Evolutionary conservation across 192 early-diverging fungal species (phyloP), one percentile per base, ranked within the genome.

Genomic region (Coemansia sp.): DNA sequence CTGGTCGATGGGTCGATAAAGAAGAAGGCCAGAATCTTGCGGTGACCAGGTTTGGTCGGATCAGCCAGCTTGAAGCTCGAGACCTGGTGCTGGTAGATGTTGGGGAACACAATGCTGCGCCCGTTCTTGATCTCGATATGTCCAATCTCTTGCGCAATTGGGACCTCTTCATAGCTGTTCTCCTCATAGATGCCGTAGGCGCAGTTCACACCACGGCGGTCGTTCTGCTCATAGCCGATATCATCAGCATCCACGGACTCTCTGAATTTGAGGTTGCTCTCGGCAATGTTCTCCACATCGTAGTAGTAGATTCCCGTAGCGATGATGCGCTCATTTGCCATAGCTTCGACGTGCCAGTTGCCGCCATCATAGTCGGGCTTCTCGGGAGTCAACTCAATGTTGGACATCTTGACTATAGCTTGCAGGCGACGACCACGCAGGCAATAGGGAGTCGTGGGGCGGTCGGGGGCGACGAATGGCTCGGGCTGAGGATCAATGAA

Each of bases 231-330:
- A 8, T 66, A 49, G 57, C 38, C 9, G 22, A 38, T 36, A 5
- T 50, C 49, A 6, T 31, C 24, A 20, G 27, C 44, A 15, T 24
- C 76, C 72, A 44, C 71, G 39, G 53, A 3, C 53, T 47, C 76
- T 20, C 88, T 87, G 75, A 94, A 94, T 0, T 62, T 63, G 31
- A 92, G 83, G 0, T 78, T 76, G 27, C 87, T 86, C 9, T 86
- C 80, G n/a, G 87, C 88, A 62, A 93, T 88, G 84, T 94, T 92
- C 29, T 88, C 86, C 0, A 88, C 70, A 61, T 86, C 83, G 75
- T 92, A 92, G 74, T 92, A 93, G 72, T 89, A 88, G 44, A 94
- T 86, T 5, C 91, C 93, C 0, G 90, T 89, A 1, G 93, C 91
- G 3, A 90, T 81, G 47, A 94, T 92, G 58, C 83, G 75, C 70